phyloP scores from a whole-genome alignment of 1,139 yeast species.

The Candida albicans region DNA sequence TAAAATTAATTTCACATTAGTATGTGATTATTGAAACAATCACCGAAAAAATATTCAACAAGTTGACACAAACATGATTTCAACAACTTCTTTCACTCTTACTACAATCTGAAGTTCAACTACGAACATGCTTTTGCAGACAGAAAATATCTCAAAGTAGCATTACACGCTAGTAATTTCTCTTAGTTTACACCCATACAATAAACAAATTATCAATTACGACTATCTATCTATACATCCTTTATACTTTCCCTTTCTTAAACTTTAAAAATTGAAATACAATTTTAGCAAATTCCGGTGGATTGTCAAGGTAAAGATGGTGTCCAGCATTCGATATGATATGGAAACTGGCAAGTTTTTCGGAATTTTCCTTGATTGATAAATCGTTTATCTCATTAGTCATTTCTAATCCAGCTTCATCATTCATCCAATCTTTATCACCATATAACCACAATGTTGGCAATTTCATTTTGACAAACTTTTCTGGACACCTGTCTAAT shows the following conservation, averaged over 20 bases:
- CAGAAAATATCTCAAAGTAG: too few relatives aligned
- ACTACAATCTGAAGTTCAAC: too few relatives aligned
- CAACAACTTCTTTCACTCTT: too few relatives aligned
- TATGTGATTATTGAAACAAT: too few relatives aligned
- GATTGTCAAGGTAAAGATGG: conserved; percentile 76
- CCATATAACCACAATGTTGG: conserved; percentile 51
- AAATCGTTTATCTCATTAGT: conserved; percentile 39
- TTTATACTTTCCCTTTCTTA: not conserved
- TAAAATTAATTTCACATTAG: too few relatives aligned
- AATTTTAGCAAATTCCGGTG: conserved; percentile 32
- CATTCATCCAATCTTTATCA: conserved; percentile 51
- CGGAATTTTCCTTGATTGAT: conserved; percentile 17
- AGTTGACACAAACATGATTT: too few relatives aligned
- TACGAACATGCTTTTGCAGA: too few relatives aligned
- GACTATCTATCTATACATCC: not conserved
- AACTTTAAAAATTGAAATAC: conserved; percentile 39
- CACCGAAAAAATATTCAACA: too few relatives aligned
- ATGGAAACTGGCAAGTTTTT: conserved; percentile 34
- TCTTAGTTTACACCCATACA: too few relatives aligned
- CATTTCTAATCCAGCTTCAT: conserved; percentile 43
- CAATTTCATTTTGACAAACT: conserved; percentile 34
- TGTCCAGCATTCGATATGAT: conserved; percentile 67
- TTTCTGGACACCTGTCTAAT: conserved; percentile 43
- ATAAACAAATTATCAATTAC: too few relatives aligned
- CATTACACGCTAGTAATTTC: too few relatives aligned